Conservation (phyloP, 495 filamentous ascomycete species). For the Daldinia loculata region DNA sequence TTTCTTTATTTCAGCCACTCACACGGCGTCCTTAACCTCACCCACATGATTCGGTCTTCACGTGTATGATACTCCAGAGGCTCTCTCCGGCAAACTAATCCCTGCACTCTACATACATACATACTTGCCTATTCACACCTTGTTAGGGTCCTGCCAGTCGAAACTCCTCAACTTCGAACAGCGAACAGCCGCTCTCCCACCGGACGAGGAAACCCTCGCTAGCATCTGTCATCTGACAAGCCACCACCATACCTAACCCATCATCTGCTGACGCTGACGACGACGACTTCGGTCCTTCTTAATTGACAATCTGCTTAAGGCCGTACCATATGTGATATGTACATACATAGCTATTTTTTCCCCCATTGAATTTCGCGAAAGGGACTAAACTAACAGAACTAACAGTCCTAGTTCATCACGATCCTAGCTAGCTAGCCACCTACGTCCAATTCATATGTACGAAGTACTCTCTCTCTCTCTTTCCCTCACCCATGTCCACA, state of each 20-base stretch:
- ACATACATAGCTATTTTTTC: background rate
- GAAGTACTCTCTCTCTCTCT: background rate
- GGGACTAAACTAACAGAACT: background rate
- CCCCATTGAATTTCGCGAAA: background rate
- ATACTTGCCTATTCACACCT: conserved; percentile 20
- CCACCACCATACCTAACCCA: conserved; percentile 28
- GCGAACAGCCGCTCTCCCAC: conserved; percentile 23
- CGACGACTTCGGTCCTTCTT: conserved; percentile 36
- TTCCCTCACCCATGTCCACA: conserved; percentile 16
- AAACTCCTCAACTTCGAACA: conserved; percentile 4
- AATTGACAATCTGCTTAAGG: conserved; percentile 14
- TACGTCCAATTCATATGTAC: background rate
- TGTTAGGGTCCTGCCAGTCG: conserved; percentile 1
- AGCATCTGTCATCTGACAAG: conserved; percentile 21
- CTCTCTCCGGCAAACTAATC: conserved; percentile 25
- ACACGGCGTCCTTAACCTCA: conserved; percentile 14
- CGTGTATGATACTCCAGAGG: conserved; percentile 34
- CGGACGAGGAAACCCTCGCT: conserved; percentile 25
- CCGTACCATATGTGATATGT: conserved; percentile 4
- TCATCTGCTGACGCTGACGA: conserved; percentile 31
- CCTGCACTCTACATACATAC: conserved; percentile 10
- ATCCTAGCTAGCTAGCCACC: background rate
- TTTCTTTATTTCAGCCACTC: conserved; percentile 27
- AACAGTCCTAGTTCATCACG: background rate
- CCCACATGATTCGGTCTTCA: conserved; percentile 39